Evolutionary conservation across 805 yeast species (phyloP).

Genomic region (Priceomyces fermenticarens): DNA sequence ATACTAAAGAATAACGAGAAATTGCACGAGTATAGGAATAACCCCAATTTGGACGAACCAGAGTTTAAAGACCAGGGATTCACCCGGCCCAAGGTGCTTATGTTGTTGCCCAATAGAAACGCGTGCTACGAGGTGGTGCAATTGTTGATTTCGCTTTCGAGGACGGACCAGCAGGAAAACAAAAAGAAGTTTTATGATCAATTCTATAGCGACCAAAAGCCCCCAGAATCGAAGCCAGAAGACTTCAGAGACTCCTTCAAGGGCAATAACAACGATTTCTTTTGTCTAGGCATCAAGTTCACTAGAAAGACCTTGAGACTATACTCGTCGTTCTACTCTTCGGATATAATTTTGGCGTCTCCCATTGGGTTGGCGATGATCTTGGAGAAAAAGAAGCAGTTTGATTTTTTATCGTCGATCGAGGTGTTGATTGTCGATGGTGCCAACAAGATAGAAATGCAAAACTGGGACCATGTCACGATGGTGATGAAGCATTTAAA

Average conservation of each 20-base stretch:
- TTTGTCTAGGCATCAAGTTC: slow-evolving; percentile 85
- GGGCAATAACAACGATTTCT: slow-evolving; percentile 90
- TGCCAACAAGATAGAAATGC: slow-evolving; percentile 84
- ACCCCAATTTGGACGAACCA: slow-evolving; percentile 37
- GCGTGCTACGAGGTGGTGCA: slow-evolving; percentile 68
- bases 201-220: slow-evolving; percentile 52
- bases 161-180: slow-evolving; percentile 76
- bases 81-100: slow-evolving; percentile 84
- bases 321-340: slow-evolving; percentile 76
- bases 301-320: slow-evolving; percentile 84
- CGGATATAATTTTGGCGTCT: slow-evolving; percentile 86
- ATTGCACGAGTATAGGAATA: slow-evolving; percentile 42
- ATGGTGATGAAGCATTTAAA: slow-evolving; percentile 67
- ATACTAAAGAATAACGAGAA: slow-evolving; percentile 73
- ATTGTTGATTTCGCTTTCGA: slow-evolving; percentile 58
- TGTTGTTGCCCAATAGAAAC: slow-evolving; percentile 81
- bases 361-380: slow-evolving; percentile 83
- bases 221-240: slow-evolving; percentile 64
- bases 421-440: slow-evolving; percentile 80
- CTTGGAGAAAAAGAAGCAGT: slow-evolving; percentile 68
- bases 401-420: slow-evolving; percentile 84
- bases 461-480: slow-evolving; percentile 83
- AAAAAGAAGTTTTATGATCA: slow-evolving; percentile 70
- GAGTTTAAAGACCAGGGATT: slow-evolving; percentile 92
- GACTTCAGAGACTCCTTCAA: slow-evolving; percentile 78